phyloP scores from a whole-genome alignment of 257 asterid species.

The Plantago elongata region DNA sequence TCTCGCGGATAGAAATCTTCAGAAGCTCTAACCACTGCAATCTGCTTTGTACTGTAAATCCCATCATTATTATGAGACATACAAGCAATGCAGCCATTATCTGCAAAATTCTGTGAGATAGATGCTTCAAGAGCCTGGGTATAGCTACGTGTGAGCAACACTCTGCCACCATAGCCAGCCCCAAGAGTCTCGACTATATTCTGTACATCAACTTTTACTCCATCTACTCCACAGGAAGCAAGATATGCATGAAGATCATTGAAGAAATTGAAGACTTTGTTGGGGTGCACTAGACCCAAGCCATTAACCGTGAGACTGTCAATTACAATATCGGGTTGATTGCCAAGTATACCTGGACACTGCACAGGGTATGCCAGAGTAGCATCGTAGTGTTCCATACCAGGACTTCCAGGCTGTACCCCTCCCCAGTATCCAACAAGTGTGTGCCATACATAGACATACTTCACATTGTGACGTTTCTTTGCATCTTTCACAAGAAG shows the following conservation, averaged over 20 bases:
- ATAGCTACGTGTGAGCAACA: conserved; percentile 82
- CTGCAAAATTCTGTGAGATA: conserved; percentile 65
- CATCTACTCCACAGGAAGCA: conserved; percentile 93
- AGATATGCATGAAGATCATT: conserved; percentile 89
- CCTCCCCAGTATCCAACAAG: conserved; percentile 99
- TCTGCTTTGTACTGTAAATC: conserved; percentile 72
- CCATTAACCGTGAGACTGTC: conserved; percentile 95
- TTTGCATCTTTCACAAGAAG: conserved; percentile 68
- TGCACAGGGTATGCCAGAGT: conserved; percentile 84
- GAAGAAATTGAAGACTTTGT: conserved; percentile 82
- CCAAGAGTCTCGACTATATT: conserved; percentile 96
- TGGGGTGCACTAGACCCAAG: conserved; percentile 85
- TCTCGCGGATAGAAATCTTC: conserved; percentile 93
- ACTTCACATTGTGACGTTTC: conserved; percentile 61
- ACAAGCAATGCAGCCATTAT: conserved; percentile 89
- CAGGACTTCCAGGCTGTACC: conserved; percentile 83
- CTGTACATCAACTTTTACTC: conserved; percentile 98
- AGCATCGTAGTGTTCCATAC: conserved; percentile 81
- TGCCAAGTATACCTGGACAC: conserved; percentile 87
- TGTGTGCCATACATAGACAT: conserved; percentile 88
- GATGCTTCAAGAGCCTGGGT: conserved; percentile 95
- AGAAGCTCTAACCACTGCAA: conserved; percentile 84
- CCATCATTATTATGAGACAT: conserved; percentile 98
- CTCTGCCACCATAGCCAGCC: conserved; percentile 97
- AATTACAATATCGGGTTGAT: conserved; percentile 96